phyloP scores from a whole-genome alignment of 108 stramenopile genomes.

The Skeletonema menzelii region DNA sequence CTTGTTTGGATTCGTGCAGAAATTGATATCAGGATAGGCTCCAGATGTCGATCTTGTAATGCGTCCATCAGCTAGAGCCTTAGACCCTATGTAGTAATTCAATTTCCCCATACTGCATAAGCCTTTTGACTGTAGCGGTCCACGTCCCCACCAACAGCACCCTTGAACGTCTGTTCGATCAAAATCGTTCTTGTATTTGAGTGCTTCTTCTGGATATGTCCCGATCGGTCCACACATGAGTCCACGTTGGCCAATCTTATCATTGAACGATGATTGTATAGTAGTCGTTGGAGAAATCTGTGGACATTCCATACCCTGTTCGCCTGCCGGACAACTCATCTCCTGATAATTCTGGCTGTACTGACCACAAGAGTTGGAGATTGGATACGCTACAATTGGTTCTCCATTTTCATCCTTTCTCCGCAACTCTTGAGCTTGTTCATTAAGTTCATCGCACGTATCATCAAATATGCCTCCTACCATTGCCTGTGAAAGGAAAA shows the following conservation, averaged over 20 bases:
- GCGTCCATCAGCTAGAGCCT: constrained; percentile 16
- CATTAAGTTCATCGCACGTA: constrained; percentile 33
- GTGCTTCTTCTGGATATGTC: not conserved
- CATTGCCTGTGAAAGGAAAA: constrained; percentile 50
- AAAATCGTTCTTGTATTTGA: constrained; percentile 4
- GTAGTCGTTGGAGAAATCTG: constrained; percentile 13
- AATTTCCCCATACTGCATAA: constrained; percentile 35
- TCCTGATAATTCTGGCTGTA: constrained; percentile 24
- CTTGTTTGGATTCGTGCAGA: constrained; percentile 8
- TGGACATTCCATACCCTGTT: constrained; percentile 19
- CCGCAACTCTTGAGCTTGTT: constrained; percentile 1
- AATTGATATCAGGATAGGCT: constrained; percentile 12
- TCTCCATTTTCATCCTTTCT: not conserved
- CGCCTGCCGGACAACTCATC: constrained; percentile 21
- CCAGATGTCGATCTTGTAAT: constrained; percentile 15
- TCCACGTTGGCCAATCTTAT: not conserved
- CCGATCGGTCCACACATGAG: constrained; percentile 21
- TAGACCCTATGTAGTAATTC: constrained; percentile 32
- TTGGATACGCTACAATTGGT: constrained; percentile 5
- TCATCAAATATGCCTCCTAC: constrained; percentile 48
- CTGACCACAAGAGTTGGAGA: constrained; percentile 37
- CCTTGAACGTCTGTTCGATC: constrained; percentile 26
- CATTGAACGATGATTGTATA: constrained; percentile 16
- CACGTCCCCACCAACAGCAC: constrained; percentile 49
- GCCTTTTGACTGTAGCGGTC: constrained; percentile 24